Conservation (phyloP, 768 basidiomycete genomes). For the Rhodosporidiobolus odoratus region DNA sequence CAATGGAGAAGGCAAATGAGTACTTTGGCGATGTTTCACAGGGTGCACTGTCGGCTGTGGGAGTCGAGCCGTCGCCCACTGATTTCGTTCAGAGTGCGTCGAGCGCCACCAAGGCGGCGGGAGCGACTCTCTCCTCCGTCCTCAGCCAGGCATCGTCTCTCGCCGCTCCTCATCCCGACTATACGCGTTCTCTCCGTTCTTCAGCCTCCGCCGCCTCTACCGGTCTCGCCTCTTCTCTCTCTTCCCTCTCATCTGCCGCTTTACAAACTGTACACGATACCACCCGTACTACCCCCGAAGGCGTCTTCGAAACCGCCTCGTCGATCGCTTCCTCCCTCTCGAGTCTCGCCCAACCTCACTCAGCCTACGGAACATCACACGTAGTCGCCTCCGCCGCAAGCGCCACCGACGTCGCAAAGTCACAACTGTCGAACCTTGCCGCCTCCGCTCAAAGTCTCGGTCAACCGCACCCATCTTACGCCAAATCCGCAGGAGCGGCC, state of each 20-base stretch:
- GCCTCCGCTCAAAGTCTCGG: neutral
- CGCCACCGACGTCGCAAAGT: too few relatives aligned
- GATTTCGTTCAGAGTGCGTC: conserved; percentile 3
- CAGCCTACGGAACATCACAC: too few relatives aligned
- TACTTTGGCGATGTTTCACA: conserved; percentile 23
- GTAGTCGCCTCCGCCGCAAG: neutral
- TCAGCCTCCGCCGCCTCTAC: neutral
- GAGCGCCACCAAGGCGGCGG: neutral
- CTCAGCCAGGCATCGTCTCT: conserved; percentile 1
- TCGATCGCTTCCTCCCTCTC: too few relatives aligned
- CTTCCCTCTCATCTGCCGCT: conserved; percentile 3
- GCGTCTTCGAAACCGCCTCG: neutral
- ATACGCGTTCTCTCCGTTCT: neutral
- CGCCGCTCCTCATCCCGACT: conserved; percentile 12
- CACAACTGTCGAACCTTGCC: neutral
- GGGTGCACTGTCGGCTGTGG: conserved; percentile 3
- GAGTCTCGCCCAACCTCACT: too few relatives aligned
- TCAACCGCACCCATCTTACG: conserved; percentile 23
- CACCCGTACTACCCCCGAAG: conserved; percentile 23
- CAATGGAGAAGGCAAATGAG: neutral
- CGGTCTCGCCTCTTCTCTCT: neutral
- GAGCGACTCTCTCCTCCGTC: neutral
- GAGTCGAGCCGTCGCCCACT: conserved; percentile 11
- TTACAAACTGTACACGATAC: conserved; percentile 12
- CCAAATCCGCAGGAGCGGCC: neutral